These are phyloP conservation scores for Coffea canephora DNA, from an alignment of 257 asterid genomes.

Conservation along the genomic window DNA sequence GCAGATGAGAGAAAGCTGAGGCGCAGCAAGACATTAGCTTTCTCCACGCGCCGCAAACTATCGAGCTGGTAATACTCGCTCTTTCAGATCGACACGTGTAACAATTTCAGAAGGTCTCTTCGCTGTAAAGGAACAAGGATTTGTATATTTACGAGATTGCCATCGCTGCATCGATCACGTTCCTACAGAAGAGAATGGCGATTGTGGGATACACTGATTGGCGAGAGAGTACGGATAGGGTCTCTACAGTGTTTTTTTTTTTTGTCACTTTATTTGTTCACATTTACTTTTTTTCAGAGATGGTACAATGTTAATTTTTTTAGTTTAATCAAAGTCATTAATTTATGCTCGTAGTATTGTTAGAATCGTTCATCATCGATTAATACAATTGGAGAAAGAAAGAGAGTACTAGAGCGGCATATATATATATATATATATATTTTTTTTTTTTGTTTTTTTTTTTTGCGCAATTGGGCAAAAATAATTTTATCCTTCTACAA, in stretches of 20 bases:
- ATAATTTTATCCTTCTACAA: no score
- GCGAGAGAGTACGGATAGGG: neutral
- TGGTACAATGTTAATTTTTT: neutral
- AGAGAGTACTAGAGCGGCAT: no score
- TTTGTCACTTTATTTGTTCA: neutral
- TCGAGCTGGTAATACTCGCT: neutral
- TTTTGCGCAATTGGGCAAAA: no score
- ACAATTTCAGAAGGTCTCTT: neutral
- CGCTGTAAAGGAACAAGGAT: neutral
- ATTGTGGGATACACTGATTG: neutral
- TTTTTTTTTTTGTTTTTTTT: no score
- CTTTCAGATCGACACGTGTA: neutral
- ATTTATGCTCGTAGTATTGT: neutral
- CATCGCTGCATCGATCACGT: neutral
- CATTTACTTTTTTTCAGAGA: no score
- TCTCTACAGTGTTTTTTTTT: neutral
- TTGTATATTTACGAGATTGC: neutral
- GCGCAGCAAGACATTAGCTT: neutral
- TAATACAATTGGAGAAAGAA: no score
- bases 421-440: no score
- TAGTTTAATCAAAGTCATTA: neutral
- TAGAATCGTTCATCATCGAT: neutral
- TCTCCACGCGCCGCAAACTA: neutral
- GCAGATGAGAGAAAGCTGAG: neutral
- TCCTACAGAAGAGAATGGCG: no score